Conservation (phyloP, 345 rosid genomes). For the Dimocarpus longan region DNA sequence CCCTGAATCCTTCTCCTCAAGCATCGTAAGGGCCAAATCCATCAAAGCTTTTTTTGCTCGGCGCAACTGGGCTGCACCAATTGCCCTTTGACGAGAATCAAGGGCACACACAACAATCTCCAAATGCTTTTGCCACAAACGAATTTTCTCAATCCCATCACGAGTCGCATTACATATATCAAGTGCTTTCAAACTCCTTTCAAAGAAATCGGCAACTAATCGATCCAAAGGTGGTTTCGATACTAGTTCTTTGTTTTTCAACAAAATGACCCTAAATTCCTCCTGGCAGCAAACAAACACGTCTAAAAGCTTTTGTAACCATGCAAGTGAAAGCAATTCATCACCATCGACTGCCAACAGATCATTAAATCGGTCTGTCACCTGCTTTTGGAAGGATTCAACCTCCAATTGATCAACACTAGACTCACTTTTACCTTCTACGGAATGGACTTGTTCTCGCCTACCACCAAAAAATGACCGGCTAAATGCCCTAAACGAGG, state of each 20-base stretch:
- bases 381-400: conserved; percentile 36
- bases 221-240: conserved; percentile 31
- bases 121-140: conserved; percentile 40
- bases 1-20: conserved; percentile 42
- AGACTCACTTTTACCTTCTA: conserved; percentile 21
- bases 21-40: conserved; percentile 42
- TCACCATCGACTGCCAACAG: conserved; percentile 25
- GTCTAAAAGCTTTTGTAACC: conserved; percentile 42
- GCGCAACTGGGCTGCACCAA: conserved; percentile 40
- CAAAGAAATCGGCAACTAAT: conserved; percentile 37
- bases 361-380: conserved; percentile 29
- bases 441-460: conserved; percentile 29
- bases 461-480: conserved; percentile 32
- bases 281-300: conserved; percentile 37
- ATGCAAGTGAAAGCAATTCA: conserved; percentile 38
- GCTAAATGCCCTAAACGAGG: conserved; percentile 23
- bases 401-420: conserved; percentile 23
- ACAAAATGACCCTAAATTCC: conserved; percentile 34
- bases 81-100: conserved; percentile 22
- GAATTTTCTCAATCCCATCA: conserved; percentile 45
- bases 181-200: conserved; percentile 44
- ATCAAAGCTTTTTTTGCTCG: conserved; percentile 47
- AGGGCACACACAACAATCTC: conserved; percentile 44
- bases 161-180: conserved; percentile 45
- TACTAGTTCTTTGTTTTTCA: conserved; percentile 24